Percentiles rank a stretch among this genome's conserved stretches.
These are phyloP conservation scores for Phytophthora sansomeana DNA, from an alignment of 352 stramenopile genomes.

Conservation along the genomic window DNA sequence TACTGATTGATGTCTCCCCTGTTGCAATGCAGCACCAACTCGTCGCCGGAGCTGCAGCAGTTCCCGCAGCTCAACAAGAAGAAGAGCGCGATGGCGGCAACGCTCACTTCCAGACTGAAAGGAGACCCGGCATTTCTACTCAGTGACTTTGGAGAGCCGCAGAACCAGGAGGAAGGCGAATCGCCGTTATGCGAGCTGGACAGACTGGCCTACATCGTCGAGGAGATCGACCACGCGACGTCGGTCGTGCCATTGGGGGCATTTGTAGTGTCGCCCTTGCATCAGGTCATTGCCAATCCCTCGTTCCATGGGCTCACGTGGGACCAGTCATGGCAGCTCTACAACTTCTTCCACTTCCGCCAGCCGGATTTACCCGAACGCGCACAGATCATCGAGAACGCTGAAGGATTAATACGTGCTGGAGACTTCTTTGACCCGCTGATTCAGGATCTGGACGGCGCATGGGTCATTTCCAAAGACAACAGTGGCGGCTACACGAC, in stretches of 20 bases:
- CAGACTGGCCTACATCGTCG: conserved; percentile 69
- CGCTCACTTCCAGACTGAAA: conserved; percentile 65
- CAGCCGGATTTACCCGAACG: conserved; percentile 69
- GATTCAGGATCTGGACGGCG: conserved; percentile 69
- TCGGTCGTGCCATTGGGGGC: conserved; percentile 71
- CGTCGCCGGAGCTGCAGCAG: conserved; percentile 80
- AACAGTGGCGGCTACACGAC: conserved; percentile 69
- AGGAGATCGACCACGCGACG: conserved; percentile 68
- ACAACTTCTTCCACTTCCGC: conserved; percentile 85
- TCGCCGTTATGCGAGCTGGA: conserved; percentile 74
- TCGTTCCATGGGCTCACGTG: conserved; percentile 75
- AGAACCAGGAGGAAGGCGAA: conserved; percentile 52
- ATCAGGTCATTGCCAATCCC: conserved; percentile 70
- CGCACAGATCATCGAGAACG: conserved; percentile 57
- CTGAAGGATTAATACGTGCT: conserved; percentile 66
- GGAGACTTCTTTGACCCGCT: conserved; percentile 78
- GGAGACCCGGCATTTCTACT: conserved; percentile 74
- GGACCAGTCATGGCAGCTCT: conserved; percentile 66
- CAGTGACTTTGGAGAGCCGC: conserved; percentile 40
- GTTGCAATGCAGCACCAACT: conserved; percentile 62
- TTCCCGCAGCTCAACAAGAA: conserved; percentile 74
- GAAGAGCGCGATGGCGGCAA: conserved; percentile 54
- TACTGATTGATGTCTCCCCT: conserved; percentile 6
- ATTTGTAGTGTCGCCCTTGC: conserved; percentile 75
- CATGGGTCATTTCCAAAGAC: conserved; percentile 69